phyloP scores from a whole-genome alignment of 2,329 filamentous ascomycete genomes.

The Talaromyces islandicus region DNA sequence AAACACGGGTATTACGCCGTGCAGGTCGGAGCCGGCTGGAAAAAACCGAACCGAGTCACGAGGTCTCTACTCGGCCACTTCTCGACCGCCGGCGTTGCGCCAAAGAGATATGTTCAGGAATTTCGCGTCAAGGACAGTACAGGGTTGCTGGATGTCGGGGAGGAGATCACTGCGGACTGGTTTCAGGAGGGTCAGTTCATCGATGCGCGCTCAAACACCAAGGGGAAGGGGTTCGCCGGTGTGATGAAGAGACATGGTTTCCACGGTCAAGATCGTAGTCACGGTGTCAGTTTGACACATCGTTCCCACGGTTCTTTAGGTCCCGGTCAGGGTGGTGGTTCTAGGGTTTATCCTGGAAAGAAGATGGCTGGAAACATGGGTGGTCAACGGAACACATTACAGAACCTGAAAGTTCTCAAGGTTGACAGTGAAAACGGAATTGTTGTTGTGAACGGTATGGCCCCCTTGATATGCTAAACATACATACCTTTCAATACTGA shows the following conservation, averaged over 20 bases:
- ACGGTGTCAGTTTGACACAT: slow-evolving; percentile 94
- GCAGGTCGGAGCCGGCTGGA: slow-evolving; percentile 75
- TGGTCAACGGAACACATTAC: slow-evolving; percentile 76
- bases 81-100: slow-evolving; percentile 70
- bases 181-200: slow-evolving; percentile 87
- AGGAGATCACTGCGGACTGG: slow-evolving; percentile 76
- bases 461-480: neutral
- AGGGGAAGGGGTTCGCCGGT: slow-evolving; percentile 91
- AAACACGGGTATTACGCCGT: slow-evolving; percentile 91
- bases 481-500: neutral
- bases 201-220: slow-evolving; percentile 70
- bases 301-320: slow-evolving; percentile 85
- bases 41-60: slow-evolving; percentile 69
- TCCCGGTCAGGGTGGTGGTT: slow-evolving; percentile 85
- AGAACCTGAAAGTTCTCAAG: slow-evolving; percentile 85
- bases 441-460: slow-evolving; percentile 73
- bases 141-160: slow-evolving; percentile 71
- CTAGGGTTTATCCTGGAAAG: slow-evolving; percentile 89
- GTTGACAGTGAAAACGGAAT: slow-evolving; percentile 82
- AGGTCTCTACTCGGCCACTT: slow-evolving; percentile 83
- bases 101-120: slow-evolving; percentile 78
- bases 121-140: slow-evolving; percentile 72
- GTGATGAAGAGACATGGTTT: slow-evolving; percentile 98
- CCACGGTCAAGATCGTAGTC: slow-evolving; percentile 77
- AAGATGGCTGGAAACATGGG: slow-evolving; percentile 98